Evolutionary conservation across 495 filamentous ascomycete genomes (phyloP), one percentile per base, ranked within the genome.

Genomic region (Staphylotrichum tortipilum): DNA sequence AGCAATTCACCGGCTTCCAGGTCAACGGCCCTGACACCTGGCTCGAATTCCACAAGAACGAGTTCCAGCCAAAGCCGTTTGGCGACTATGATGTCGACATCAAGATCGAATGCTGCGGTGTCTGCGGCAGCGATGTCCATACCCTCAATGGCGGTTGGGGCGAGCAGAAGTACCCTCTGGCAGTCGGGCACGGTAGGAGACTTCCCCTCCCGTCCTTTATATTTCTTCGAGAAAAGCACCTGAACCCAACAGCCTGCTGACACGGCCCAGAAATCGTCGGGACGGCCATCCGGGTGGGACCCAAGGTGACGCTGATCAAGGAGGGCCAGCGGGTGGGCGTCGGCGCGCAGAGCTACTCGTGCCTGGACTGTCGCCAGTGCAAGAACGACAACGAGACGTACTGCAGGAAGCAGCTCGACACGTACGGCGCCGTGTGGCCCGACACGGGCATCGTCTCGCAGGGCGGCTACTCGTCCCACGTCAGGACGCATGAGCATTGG

Each of bases 361-460:
- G 77, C 66, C 57, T 79, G 10, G 57, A 76, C 14, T 79, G 76
- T 64, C 67, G 69, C 43, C 76, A 78, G 50, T 80, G 76, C 71
- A 79, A 78, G 57, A 72, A 69, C 51, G 74, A 78, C 44, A 78
- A 80, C 50, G 77, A 80, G 64, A 78, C 74, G 1, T 78, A 80
- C 62, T 80, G 77, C 64, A 44, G 57, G 15, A 57, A 78, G 49
- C 75, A 78, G 56, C 40, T 78, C n/a, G 77, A 78, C 54, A 78
- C 77, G 6, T 78, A 78, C 55, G 76, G 76, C 50, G 70, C 73
- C 40, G 62, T 68, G 12, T 79, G 73, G 70, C 75, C 74, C 11
- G 76, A 76, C 17, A 71, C 73, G 8, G 77, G 71, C 41, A 67
- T 74, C 48, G 64, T 78, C 12, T 67, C 66, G 14, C 75, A 79